Evolutionary conservation across 1,284 basidiomycete genomes (phyloP).

Genomic region (Ganoderma lucidum): DNA sequence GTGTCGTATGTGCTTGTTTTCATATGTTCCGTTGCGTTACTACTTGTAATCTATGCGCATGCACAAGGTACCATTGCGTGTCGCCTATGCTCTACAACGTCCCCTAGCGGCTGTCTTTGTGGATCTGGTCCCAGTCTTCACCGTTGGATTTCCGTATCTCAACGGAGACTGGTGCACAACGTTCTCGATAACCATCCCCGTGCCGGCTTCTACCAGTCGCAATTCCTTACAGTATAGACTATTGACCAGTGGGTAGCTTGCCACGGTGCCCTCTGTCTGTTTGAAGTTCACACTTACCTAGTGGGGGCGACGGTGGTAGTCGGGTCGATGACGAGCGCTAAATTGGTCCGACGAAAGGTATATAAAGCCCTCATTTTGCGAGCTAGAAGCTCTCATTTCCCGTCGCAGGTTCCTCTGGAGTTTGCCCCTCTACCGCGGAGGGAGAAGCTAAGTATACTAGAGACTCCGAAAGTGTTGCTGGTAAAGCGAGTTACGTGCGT

Average conservation of each 20-base stretch:
- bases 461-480: background rate
- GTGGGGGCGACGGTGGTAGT: background rate
- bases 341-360: background rate
- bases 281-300: background rate
- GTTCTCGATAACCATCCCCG: background rate
- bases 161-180: background rate
- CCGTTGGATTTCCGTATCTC: background rate
- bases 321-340: background rate
- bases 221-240: background rate
- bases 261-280: background rate
- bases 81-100: background rate
- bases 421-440: background rate
- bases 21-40: conserved; percentile 30
- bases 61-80: background rate
- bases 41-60: conserved; percentile 29
- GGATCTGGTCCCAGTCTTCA: background rate
- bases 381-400: background rate
- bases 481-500: background rate
- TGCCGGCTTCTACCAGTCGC: background rate
- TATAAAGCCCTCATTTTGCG: conserved; percentile 1
- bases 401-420: background rate
- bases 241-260: background rate
- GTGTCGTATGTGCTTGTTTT: conserved; percentile 20
- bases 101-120: background rate
- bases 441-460: background rate